These are phyloP conservation scores for Pyrenula massariospora DNA, from an alignment of 495 filamentous ascomycete species.

Conservation along the genomic window DNA sequence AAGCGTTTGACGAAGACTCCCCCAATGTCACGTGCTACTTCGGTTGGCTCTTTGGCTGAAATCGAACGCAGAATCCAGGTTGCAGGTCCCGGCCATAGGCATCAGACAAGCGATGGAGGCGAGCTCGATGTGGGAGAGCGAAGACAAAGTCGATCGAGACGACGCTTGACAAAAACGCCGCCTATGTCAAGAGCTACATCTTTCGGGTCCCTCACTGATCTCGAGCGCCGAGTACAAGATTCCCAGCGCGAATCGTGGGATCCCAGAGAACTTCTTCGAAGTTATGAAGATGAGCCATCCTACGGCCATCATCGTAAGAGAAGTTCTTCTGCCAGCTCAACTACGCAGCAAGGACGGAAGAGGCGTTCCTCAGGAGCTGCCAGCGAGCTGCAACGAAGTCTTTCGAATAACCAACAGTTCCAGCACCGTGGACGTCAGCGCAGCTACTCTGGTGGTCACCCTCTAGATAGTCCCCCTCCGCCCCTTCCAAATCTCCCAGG, in stretches of 20 bases:
- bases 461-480: not conserved
- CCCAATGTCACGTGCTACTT: conserved; percentile 6
- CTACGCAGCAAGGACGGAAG: not conserved
- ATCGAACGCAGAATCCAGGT: not conserved
- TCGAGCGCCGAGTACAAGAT: not conserved
- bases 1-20: conserved; percentile 8
- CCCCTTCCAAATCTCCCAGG: not conserved
- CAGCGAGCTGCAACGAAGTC: not conserved
- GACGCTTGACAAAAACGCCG: not conserved
- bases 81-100: not conserved
- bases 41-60: conserved; percentile 1
- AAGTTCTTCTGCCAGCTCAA: not conserved
- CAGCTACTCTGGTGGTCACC: not conserved
- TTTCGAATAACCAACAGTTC: not conserved
- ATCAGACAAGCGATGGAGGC: not conserved
- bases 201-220: not conserved
- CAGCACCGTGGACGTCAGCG: not conserved
- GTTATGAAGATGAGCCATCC: not conserved
- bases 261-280: not conserved
- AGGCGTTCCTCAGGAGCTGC: not conserved
- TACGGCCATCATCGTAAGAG: not conserved
- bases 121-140: not conserved
- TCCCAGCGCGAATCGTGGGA: not conserved
- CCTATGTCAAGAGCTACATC: not conserved
- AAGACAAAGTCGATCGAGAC: not conserved